Percentiles rank a stretch among this genome's conserved stretches.
Conservation (phyloP, 331 rosid species). For the Acacia pycnantha region DNA sequence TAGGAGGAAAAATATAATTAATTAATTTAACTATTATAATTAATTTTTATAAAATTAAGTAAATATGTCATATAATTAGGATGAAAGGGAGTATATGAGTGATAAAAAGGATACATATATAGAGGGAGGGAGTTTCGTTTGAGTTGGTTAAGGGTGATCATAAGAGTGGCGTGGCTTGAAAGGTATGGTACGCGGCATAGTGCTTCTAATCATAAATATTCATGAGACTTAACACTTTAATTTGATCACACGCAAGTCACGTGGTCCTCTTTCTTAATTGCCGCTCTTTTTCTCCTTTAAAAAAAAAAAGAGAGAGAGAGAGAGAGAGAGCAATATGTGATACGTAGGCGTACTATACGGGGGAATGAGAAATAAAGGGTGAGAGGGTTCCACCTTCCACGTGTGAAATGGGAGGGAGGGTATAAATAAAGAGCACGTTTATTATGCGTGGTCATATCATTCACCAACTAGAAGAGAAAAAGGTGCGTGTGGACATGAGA, state of each 20-base stretch:
- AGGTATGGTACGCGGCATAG: slow-evolving; percentile 20
- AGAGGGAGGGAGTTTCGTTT: not conserved
- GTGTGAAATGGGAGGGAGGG: slow-evolving; percentile 28
- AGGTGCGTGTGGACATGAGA: not conserved
- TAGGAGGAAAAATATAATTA: no score
- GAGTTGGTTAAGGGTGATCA: not conserved
- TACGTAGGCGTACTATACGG: not conserved
- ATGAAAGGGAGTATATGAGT: no score
- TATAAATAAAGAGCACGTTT: slow-evolving; percentile 51
- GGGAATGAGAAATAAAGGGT: not conserved
- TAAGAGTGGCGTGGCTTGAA: slow-evolving; percentile 48
- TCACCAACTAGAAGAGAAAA: not conserved
- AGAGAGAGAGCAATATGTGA: no score
- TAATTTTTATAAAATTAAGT: no score
- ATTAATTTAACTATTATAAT: no score
- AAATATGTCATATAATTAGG: no score
- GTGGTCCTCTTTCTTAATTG: slow-evolving; percentile 21
- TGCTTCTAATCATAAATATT: not conserved
- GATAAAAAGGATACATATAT: not conserved
- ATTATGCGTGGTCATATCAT: slow-evolving; percentile 16
- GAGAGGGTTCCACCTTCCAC: slow-evolving; percentile 33
- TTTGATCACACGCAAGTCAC: slow-evolving; percentile 44
- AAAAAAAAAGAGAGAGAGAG: no score
- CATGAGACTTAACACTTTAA: not conserved
- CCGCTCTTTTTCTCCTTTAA: not conserved